Base-by-base conservation (phyloP, 2,329 filamentous ascomycete genomes). In the Aspergillus ochraceoroseus region DNA sequence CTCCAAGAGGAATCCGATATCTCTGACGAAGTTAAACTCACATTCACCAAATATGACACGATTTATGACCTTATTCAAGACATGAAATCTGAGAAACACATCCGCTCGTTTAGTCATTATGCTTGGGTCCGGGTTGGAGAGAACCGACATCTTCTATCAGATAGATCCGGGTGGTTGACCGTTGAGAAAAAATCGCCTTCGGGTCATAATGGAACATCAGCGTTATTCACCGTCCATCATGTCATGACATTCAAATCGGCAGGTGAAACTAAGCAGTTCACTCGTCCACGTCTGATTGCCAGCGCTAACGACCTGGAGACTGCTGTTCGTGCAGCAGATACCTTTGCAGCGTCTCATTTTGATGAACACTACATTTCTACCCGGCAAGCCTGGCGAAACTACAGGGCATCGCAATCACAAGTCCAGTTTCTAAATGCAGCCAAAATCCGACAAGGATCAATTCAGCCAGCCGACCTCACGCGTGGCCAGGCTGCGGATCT, bases 31-130 rank as follows among this genome's bases (percentile, higher is more conserved):
- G 63, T 73, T 7, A 75, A 72, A 13, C 69, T 95, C 19, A 83
- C 79, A 0, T 94, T 96, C 56, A 90, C 86, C 5, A 87, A 95
- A 53, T 98, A 96, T 62, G 84, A 85, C 43, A 90, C 84, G 2
- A 81, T 98, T n/a, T 82, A 88, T 49, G 92, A 96, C 55, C 75
- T 98, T 9, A 83, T 98, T 23, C 76, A 82, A 30, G 90, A 96
- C 60, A 83, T 81, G 1, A 83, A 81, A 2, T 79, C 78, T 18
- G 90, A 96, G 56, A 73, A 74, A 30, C 83, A 89, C 56, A 88
- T 96, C 46, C 80, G 87, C 30, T 70, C 75, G 11, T 70, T 94
- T 13, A 95, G 87, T 58, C 73, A 72, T 9, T 71, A 85, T 58
- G 75, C 87, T 0, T 98, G 92, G 92, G 87, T 96, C 1, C 79